Evolutionary conservation across 2,329 filamentous ascomycete genomes (phyloP).

Genomic region (Aspergillus piperis): DNA sequence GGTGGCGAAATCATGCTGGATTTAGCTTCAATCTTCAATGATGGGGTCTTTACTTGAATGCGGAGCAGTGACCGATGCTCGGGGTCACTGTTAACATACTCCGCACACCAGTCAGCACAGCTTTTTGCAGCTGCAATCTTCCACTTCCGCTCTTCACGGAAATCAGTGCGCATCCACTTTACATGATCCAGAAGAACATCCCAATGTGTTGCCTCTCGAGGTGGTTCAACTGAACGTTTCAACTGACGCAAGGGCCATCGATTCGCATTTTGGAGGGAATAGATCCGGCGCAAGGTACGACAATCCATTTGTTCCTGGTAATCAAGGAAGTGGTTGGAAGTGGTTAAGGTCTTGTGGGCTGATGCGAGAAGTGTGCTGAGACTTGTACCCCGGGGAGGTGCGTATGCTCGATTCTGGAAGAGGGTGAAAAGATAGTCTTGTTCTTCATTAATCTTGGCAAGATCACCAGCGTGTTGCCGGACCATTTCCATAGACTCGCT

Average conservation of each 20-base stretch:
- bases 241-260: constrained; percentile 92
- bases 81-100: constrained; percentile 69
- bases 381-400: constrained; percentile 54
- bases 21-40: constrained; percentile 32
- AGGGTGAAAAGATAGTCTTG: constrained; percentile 65
- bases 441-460: constrained; percentile 46
- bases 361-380: constrained; percentile 74
- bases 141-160: constrained; percentile 91
- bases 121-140: constrained; percentile 79
- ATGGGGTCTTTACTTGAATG: constrained; percentile 52
- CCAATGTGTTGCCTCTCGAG: constrained; percentile 74
- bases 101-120: constrained; percentile 78
- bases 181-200: constrained; percentile 87
- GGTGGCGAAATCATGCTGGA: constrained; percentile 33
- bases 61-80: constrained; percentile 69
- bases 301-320: constrained; percentile 86
- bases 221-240: constrained; percentile 79
- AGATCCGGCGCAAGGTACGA: constrained; percentile 80
- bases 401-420: constrained; percentile 61
- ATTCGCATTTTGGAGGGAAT: constrained; percentile 85
- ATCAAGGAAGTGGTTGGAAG: constrained; percentile 77
- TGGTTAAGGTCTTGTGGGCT: constrained; percentile 87
- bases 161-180: constrained; percentile 98
- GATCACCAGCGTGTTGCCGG: constrained; percentile 50
- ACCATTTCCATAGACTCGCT: constrained; percentile 39